phyloP scores from a whole-genome alignment of 768 basidiomycete species.

The Agrocybe pediades region DNA sequence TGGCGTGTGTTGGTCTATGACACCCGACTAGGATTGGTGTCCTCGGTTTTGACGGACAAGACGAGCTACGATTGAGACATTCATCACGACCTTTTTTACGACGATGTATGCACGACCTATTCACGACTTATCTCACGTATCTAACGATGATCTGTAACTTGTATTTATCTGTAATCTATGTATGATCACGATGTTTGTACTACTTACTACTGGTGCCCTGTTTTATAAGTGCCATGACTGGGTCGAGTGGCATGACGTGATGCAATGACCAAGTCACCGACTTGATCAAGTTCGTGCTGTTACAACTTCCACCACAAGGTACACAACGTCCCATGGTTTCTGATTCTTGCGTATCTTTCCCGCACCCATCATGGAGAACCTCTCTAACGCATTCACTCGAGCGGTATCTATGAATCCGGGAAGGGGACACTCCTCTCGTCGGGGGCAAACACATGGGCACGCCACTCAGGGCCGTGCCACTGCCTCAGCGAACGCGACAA shows the following conservation, averaged over 20 bases:
- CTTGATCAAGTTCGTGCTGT: not conserved
- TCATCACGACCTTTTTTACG: not conserved
- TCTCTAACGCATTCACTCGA: not conserved
- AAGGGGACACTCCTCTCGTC: too few species aligned
- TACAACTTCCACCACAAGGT: not conserved
- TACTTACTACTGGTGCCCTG: too few species aligned
- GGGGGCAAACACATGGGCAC: too few species aligned
- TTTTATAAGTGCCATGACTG: too few species aligned
- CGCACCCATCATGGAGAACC: not conserved
- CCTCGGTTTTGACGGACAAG: too few species aligned
- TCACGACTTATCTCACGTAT: conserved; percentile 1
- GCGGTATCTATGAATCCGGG: not conserved
- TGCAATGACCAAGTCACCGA: too few species aligned
- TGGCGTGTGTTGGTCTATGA: conserved; percentile 13
- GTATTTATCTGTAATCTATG: not conserved
- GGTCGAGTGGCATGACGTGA: too few species aligned
- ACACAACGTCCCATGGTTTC: not conserved
- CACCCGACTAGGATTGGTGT: not conserved
- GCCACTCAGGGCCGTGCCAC: not conserved
- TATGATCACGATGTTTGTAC: too few species aligned
- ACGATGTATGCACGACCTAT: conserved; percentile 1
- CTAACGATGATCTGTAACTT: not conserved
- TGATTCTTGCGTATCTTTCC: too few species aligned
- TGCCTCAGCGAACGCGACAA: too few species aligned
- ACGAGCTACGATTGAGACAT: too few species aligned